Evolutionary conservation across 176 grass and related monocot genomes (phyloP).

Genomic region (Avena sativa): DNA sequence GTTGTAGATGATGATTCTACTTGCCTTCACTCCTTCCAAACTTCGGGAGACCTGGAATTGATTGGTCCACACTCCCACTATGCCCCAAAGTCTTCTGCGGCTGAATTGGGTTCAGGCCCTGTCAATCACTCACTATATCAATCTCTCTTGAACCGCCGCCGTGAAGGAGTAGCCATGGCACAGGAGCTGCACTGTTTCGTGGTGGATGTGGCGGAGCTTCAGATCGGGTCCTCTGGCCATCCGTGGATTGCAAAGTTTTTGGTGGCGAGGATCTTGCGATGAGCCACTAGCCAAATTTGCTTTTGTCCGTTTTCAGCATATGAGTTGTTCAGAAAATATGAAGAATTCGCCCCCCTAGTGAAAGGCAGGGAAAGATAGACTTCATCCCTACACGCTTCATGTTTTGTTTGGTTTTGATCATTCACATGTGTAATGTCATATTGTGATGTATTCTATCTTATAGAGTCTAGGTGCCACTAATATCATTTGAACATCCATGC

Average conservation of each 20-base stretch:
- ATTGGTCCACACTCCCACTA: background rate
- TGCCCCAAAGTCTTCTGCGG: background rate
- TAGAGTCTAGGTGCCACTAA: constrained; percentile 13
- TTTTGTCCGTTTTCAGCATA: constrained; percentile 1
- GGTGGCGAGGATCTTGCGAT: background rate
- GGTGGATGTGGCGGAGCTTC: background rate
- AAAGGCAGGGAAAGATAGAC: background rate
- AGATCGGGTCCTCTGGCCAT: background rate
- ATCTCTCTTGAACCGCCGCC: background rate
- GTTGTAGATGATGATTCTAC: background rate
- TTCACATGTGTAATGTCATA: constrained; percentile 41
- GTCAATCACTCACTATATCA: background rate
- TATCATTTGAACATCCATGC: background rate
- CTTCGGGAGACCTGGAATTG: background rate
- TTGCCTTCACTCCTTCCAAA: background rate
- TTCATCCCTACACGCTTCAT: background rate
- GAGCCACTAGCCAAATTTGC: constrained; percentile 18
- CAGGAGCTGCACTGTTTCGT: background rate
- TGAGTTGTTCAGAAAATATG: background rate
- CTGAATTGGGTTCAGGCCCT: background rate
- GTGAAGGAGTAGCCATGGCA: background rate
- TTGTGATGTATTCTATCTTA: background rate
- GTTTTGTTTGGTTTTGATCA: constrained; percentile 24
- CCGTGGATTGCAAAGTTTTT: background rate
- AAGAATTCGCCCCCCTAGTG: background rate